These are phyloP conservation scores for Neopestalotiopsis sp. DNA, from an alignment of 2,329 filamentous ascomycete genomes.

Conservation along the genomic window DNA sequence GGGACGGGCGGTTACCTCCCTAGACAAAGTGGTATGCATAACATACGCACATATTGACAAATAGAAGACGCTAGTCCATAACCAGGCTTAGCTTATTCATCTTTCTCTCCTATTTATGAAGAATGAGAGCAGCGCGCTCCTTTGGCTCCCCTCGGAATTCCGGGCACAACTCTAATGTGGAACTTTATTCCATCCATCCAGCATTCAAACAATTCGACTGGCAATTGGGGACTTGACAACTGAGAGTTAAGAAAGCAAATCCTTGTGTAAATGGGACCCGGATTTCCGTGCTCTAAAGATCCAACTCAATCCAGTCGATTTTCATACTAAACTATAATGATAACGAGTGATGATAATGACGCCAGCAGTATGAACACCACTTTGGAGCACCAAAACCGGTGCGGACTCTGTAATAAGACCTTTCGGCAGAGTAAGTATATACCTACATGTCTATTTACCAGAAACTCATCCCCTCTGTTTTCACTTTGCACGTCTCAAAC, in stretches of 20 bases:
- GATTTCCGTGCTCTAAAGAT: background rate
- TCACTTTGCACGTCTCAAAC: background rate
- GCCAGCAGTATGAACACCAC: constrained; percentile 19
- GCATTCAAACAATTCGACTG: background rate
- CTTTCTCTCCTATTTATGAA: constrained; percentile 1
- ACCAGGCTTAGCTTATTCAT: background rate
- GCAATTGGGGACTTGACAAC: background rate
- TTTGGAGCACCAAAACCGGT: constrained; percentile 19
- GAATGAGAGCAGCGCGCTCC: background rate
- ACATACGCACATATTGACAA: background rate
- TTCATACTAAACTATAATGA: background rate
- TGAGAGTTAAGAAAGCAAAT: background rate
- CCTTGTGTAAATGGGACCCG: background rate
- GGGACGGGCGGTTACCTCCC: background rate
- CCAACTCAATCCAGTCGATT: background rate
- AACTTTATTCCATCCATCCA: background rate
- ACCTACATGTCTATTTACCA: background rate
- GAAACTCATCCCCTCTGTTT: constrained; percentile 3
- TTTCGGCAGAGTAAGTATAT: constrained; percentile 27
- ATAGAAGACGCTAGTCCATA: background rate
- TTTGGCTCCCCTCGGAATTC: background rate
- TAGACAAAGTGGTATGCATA: background rate
- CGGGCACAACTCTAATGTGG: background rate
- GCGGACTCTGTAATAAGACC: constrained; percentile 26
- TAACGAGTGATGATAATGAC: constrained; percentile 4